Conservation (phyloP, 106 monocot genomes). For the Dendrobium huoshanense region DNA sequence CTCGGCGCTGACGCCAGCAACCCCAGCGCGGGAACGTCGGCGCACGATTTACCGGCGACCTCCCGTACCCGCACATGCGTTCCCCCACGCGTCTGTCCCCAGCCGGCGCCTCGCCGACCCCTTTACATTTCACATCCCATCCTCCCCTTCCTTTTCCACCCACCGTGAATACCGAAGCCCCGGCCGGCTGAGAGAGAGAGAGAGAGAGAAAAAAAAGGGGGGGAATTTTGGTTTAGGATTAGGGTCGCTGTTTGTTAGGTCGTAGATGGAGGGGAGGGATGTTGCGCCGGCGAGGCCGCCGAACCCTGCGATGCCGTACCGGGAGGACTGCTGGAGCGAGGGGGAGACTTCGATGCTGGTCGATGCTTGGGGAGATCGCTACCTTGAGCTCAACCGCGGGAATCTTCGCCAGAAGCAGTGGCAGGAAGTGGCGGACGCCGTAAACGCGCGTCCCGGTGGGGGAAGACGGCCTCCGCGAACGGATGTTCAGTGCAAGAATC, state of each 20-base stretch:
- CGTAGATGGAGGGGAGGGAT: constrained; percentile 22
- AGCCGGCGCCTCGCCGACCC: not conserved
- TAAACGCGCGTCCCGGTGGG: constrained; percentile 59
- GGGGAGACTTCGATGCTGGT: constrained; percentile 75
- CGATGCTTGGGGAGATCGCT: constrained; percentile 84
- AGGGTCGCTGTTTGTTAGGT: not conserved
- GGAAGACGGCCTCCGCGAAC: constrained; percentile 55
- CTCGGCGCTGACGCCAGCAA: constrained; percentile 11
- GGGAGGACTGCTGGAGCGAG: constrained; percentile 97
- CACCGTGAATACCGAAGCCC: not conserved
- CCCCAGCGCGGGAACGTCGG: constrained; percentile 9
- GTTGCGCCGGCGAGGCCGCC: constrained; percentile 38
- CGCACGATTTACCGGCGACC: constrained; percentile 4
- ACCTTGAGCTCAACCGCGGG: constrained; percentile 74
- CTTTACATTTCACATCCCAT: not conserved
- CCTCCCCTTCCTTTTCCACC: not conserved
- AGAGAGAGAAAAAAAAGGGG: not conserved
- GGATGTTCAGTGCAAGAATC: constrained; percentile 89
- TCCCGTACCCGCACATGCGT: constrained; percentile 8
- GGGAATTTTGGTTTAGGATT: not conserved
- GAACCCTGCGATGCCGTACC: constrained; percentile 72
- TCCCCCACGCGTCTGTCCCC: not conserved
- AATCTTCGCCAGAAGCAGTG: constrained; percentile 91
- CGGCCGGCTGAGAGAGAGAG: not conserved
- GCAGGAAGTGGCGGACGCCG: constrained; percentile 91